Evolutionary conservation across 2,329 filamentous ascomycete species (phyloP).

Genomic region (Colletotrichum lindemuthianum): DNA sequence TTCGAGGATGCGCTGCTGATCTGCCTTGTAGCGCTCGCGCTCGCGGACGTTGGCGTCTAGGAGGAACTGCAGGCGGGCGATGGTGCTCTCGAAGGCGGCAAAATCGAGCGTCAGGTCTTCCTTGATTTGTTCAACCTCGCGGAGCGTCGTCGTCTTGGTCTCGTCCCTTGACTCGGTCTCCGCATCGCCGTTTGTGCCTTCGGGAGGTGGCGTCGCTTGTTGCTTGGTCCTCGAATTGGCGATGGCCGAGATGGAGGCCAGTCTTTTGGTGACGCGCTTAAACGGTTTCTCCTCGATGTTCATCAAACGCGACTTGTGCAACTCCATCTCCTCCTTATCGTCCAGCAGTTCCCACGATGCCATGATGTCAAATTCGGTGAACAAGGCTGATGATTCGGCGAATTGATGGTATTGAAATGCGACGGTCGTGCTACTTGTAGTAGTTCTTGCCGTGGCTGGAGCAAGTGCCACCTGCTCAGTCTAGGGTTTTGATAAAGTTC

Average conservation of each 20-base stretch:
- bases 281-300: constrained; percentile 94
- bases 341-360: constrained; percentile 74
- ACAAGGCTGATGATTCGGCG: too few species aligned
- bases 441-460: too few species aligned
- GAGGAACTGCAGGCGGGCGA: constrained; percentile 89
- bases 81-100: constrained; percentile 84
- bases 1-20: constrained; percentile 81
- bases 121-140: constrained; percentile 74
- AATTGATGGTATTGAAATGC: too few species aligned
- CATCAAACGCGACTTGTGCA: constrained; percentile 88
- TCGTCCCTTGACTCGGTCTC: constrained; percentile 40
- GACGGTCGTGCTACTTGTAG: too few species aligned
- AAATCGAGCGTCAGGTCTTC: constrained; percentile 91
- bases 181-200: constrained; percentile 45
- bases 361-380: constrained; percentile 43
- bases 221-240: constrained; percentile 63
- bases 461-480: too few species aligned
- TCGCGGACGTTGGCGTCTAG: constrained; percentile 84
- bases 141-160: constrained; percentile 52
- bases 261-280: constrained; percentile 84
- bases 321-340: constrained; percentile 80
- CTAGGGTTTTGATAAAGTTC: too few species aligned
- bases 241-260: constrained; percentile 75
- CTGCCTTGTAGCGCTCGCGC: constrained; percentile 82
- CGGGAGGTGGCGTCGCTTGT: constrained; percentile 74